A percentile compares a stretch with the other conserved stretches of the same genome.
These are phyloP conservation scores for Bocquillonia castaneifolia DNA, from an alignment of 441 rosid species.

Conservation along the genomic window DNA sequence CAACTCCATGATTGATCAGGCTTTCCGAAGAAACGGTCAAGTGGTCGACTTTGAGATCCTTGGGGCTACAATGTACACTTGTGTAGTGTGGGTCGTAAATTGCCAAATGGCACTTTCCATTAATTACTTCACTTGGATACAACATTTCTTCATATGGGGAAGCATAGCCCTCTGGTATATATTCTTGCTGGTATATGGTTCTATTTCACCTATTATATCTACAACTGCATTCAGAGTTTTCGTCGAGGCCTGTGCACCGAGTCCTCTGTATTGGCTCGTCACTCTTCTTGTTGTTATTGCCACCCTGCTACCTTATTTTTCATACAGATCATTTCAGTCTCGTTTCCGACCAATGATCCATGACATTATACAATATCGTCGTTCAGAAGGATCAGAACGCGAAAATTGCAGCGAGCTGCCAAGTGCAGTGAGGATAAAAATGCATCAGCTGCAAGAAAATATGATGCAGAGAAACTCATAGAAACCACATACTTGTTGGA, in stretches of 20 bases:
- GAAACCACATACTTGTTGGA: slow-evolving; percentile 14
- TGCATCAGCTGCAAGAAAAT: slow-evolving; percentile 37
- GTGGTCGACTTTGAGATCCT: slow-evolving; percentile 57
- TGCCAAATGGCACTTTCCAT: slow-evolving; percentile 83
- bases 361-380: slow-evolving; percentile 45
- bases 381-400: slow-evolving; percentile 23
- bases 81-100: slow-evolving; percentile 77
- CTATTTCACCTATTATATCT: slow-evolving; percentile 48
- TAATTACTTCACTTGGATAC: slow-evolving; percentile 94
- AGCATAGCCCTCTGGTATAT: slow-evolving; percentile 76
- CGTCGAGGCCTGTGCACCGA: slow-evolving; percentile 67
- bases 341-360: slow-evolving; percentile 76
- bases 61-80: slow-evolving; percentile 78
- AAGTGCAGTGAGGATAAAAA: slow-evolving; percentile 34
- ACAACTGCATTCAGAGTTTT: slow-evolving; percentile 71
- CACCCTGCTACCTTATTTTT: slow-evolving; percentile 62
- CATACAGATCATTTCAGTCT: slow-evolving; percentile 74
- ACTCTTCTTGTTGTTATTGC: slow-evolving; percentile 54
- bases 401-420: slow-evolving; percentile 35
- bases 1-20: slow-evolving; percentile 46
- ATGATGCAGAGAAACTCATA: slow-evolving; percentile 31
- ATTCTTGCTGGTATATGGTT: slow-evolving; percentile 62
- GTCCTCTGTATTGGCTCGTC: slow-evolving; percentile 55
- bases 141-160: slow-evolving; percentile 88
- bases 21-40: slow-evolving; percentile 61